A percentile compares a stretch with the other conserved stretches of the same genome.
Evolutionary conservation across 2,329 filamentous ascomycete genomes (phyloP).

Genomic region (Colletotrichum liriopes): DNA sequence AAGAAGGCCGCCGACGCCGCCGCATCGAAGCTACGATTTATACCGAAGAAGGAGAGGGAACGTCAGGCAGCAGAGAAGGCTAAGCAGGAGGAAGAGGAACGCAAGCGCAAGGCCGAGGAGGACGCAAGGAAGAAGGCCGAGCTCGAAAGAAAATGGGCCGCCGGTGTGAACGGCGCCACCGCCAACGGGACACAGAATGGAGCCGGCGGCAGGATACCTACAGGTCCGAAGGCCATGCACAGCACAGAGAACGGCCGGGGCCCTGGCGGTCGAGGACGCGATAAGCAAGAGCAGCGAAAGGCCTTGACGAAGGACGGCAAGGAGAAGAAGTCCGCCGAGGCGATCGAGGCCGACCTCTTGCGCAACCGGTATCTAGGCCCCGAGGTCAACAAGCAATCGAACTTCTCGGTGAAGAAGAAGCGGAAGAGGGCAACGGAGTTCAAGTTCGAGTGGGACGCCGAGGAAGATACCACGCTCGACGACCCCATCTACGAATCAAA

Average conservation of each 20-base stretch:
- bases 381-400: slow-evolving; percentile 85
- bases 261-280: slow-evolving; percentile 54
- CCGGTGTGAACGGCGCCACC: slow-evolving; percentile 49
- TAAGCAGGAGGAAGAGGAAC: slow-evolving; percentile 76
- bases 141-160: slow-evolving; percentile 65
- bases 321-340: slow-evolving; percentile 66
- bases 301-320: slow-evolving; percentile 59
- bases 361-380: slow-evolving; percentile 92
- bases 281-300: slow-evolving; percentile 63
- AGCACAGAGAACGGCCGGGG: slow-evolving; percentile 54
- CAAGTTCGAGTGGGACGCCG: slow-evolving; percentile 97
- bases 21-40: slow-evolving; percentile 88
- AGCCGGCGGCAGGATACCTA: slow-evolving; percentile 53
- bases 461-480: slow-evolving; percentile 91
- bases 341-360: slow-evolving; percentile 81
- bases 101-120: slow-evolving; percentile 63
- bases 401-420: slow-evolving; percentile 96
- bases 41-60: slow-evolving; percentile 88
- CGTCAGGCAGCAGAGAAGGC: slow-evolving; percentile 84
- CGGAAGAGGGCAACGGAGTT: slow-evolving; percentile 91
- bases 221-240: slow-evolving; percentile 38
- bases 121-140: slow-evolving; percentile 82
- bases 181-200: slow-evolving; percentile 62
- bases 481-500: slow-evolving; percentile 80
- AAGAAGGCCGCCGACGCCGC: slow-evolving; percentile 90